Evolutionary conservation across 106 monocot genomes (phyloP).

Genomic region (Dioscorea dumetorum): DNA sequence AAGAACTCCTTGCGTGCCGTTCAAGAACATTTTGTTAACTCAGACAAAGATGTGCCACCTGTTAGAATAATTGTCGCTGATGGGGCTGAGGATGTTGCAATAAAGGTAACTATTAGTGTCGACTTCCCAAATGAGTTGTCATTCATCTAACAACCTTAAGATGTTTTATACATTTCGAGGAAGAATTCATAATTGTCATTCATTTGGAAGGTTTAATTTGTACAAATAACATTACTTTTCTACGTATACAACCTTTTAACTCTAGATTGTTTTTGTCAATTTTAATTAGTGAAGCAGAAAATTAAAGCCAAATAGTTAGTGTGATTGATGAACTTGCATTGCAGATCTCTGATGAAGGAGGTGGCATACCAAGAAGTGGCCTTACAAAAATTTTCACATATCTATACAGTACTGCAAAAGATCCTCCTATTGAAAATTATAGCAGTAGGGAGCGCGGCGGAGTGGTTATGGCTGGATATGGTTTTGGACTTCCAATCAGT

Average conservation of each 20-base stretch:
- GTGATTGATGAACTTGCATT: neutral
- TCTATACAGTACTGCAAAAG: constrained; percentile 89
- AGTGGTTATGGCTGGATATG: constrained; percentile 94
- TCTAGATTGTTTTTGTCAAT: no score
- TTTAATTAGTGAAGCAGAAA: no score
- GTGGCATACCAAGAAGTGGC: constrained; percentile 93
- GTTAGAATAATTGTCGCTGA: constrained; percentile 96
- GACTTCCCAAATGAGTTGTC: no score
- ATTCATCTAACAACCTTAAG: no score
- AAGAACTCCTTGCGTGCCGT: constrained; percentile 98
- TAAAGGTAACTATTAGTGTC: constrained; percentile 52
- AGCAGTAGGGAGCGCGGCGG: constrained; percentile 13
- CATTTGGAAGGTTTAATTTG: no score
- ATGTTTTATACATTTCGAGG: no score
- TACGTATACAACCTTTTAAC: no score
- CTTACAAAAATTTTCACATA: constrained; percentile 93
- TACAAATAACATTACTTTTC: no score
- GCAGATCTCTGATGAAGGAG: constrained; percentile 99
- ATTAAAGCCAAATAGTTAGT: no score
- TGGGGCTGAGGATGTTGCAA: constrained; percentile 93
- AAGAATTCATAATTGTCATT: no score
- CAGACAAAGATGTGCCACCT: constrained; percentile 73
- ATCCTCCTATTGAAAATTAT: constrained; percentile 53
- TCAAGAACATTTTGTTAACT: constrained; percentile 78
- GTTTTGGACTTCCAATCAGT: constrained; percentile 93